phyloP scores from a whole-genome alignment of 805 yeast species.

The Candida insectalens region DNA sequence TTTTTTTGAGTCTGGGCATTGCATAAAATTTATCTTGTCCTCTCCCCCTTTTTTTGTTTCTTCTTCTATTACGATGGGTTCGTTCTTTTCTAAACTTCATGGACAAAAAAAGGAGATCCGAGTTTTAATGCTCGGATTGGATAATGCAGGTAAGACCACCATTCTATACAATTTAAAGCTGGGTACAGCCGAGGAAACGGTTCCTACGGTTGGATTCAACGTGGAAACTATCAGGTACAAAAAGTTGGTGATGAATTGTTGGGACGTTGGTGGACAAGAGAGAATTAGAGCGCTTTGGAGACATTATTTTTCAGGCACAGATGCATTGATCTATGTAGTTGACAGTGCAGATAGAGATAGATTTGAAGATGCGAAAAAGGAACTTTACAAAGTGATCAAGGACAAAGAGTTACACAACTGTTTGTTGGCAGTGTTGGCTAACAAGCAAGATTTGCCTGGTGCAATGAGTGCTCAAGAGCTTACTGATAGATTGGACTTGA shows the following conservation, averaged over 20 bases:
- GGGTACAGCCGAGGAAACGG: slow-evolving; percentile 68
- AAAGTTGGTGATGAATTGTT: slow-evolving; percentile 44
- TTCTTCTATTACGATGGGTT: slow-evolving; percentile 7
- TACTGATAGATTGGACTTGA: slow-evolving; percentile 61
- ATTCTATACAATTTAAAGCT: slow-evolving; percentile 75
- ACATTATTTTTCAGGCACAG: slow-evolving; percentile 89
- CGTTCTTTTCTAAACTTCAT: background rate
- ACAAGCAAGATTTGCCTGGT: slow-evolving; percentile 70
- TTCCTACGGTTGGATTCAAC: slow-evolving; percentile 92
- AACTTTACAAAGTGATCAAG: slow-evolving; percentile 64
- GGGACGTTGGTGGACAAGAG: slow-evolving; percentile 96
- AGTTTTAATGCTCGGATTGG: slow-evolving; percentile 81
- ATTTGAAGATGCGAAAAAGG: slow-evolving; percentile 68
- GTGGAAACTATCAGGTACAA: slow-evolving; percentile 50
- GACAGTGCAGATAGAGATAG: slow-evolving; percentile 71
- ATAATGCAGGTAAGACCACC: slow-evolving; percentile 97
- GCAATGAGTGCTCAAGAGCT: slow-evolving; percentile 74
- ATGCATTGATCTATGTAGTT: slow-evolving; percentile 84
- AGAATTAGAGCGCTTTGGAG: slow-evolving; percentile 90
- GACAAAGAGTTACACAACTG: slow-evolving; percentile 82
- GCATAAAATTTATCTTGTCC: too few relatives aligned
- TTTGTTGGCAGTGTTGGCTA: slow-evolving; percentile 75
- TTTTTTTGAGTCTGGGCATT: too few relatives aligned
- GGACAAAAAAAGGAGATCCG: slow-evolving; percentile 67
- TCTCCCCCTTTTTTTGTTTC: too few relatives aligned